Conservation (phyloP, 495 filamentous ascomycete species). For the Lentithecium fluviatile region DNA sequence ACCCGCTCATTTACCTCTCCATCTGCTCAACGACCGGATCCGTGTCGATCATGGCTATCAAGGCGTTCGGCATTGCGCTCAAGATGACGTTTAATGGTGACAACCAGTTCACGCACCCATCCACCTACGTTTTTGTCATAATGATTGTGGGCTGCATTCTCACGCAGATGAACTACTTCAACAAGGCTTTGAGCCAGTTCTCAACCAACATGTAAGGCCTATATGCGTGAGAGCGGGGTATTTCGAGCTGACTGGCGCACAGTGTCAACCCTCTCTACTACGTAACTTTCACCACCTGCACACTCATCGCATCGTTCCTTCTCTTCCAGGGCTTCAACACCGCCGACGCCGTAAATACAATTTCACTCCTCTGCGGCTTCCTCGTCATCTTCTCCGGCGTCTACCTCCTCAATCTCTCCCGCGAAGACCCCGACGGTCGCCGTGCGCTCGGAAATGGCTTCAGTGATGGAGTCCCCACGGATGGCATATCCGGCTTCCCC, state of each 20-base stretch:
- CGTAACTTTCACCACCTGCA: constrained; percentile 97
- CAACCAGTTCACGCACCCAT: constrained; percentile 91
- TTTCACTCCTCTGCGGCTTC: constrained; percentile 91
- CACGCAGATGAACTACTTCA: constrained; percentile 99
- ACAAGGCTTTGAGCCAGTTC: constrained; percentile 96
- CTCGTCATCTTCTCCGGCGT: constrained; percentile 96
- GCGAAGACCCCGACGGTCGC: constrained; percentile 81
- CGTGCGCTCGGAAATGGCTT: constrained; percentile 60
- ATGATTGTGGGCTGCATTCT: constrained; percentile 89
- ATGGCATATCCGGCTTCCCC: constrained; percentile 82
- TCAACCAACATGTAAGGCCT: constrained; percentile 85
- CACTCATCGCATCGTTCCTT: constrained; percentile 92
- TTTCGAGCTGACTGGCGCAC: constrained; percentile 3
- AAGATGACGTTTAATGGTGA: constrained; percentile 88
- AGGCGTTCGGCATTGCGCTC: constrained; percentile 94
- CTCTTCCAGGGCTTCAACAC: constrained; percentile 98
- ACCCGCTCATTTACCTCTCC: constrained; percentile 91
- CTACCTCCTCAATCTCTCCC: constrained; percentile 92
- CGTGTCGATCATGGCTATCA: constrained; percentile 96
- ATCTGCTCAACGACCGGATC: constrained; percentile 97
- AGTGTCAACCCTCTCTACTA: constrained; percentile 99
- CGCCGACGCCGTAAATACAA: constrained; percentile 85
- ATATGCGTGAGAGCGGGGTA: background rate
- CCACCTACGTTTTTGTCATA: constrained; percentile 95
- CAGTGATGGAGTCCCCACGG: constrained; percentile 79